Evolutionary conservation across 768 basidiomycete genomes (phyloP).

Genomic region (Clavaria fumosa): DNA sequence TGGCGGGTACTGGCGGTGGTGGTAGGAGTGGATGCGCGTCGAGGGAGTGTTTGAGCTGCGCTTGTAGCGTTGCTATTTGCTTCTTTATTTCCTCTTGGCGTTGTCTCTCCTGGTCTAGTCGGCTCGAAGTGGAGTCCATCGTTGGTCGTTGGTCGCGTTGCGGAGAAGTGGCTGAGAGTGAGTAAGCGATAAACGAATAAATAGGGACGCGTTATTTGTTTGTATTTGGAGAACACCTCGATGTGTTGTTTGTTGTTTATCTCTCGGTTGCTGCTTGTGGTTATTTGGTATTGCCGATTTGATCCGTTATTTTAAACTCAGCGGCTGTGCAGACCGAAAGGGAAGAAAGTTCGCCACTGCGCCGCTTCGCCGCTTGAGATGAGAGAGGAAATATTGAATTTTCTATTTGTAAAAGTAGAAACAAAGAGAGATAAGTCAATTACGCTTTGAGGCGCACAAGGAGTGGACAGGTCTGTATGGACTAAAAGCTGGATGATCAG

Average conservation of each 20-base stretch:
- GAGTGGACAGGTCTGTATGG: no score
- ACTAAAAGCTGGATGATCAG: no score
- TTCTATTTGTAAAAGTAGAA: no score
- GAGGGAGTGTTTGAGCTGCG: slow-evolving; percentile 31
- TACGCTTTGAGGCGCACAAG: no score
- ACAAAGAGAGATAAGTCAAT: no score
- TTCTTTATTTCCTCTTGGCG: slow-evolving; percentile 34
- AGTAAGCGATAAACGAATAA: no score
- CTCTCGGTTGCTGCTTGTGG: slow-evolving; percentile 3
- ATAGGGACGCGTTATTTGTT: slow-evolving; percentile 12
- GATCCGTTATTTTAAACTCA: no score
- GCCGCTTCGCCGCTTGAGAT: no score
- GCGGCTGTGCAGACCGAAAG: no score
- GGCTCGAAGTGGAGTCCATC: slow-evolving; percentile 44
- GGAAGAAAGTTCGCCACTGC: no score
- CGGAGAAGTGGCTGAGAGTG: no score
- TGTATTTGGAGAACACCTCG: slow-evolving; percentile 10
- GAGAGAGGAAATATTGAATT: no score
- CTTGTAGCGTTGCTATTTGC: slow-evolving; percentile 41
- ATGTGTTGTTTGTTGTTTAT: slow-evolving; percentile 20
- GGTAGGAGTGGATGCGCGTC: slow-evolving; percentile 10
- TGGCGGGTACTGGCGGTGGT: slow-evolving; percentile 24
- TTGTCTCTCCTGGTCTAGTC: slow-evolving; percentile 22
- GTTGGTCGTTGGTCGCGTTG: not conserved
- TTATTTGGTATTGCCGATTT: slow-evolving; percentile 12